Percentiles rank a stretch among this genome's conserved stretches.
phyloP scores from a whole-genome alignment of 2,329 filamentous ascomycete species.

The Westerdykella aurantiaca region DNA sequence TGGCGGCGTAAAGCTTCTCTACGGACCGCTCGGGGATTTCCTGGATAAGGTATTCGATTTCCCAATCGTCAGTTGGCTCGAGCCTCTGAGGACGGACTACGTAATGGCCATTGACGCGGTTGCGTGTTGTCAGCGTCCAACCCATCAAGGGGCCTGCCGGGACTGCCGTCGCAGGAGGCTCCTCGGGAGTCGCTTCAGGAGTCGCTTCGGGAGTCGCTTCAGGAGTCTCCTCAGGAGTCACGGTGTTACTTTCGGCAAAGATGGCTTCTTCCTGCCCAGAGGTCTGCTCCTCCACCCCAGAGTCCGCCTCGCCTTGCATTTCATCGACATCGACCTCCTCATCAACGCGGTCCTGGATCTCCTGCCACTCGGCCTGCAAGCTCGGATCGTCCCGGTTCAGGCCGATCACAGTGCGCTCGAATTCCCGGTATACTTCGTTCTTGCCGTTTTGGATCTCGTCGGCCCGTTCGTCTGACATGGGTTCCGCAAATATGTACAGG shows the following conservation, averaged over 20 bases:
- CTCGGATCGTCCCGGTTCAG: constrained; percentile 22
- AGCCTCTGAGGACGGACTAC: constrained; percentile 56
- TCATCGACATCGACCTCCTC: constrained; percentile 27
- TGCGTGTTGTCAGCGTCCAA: constrained; percentile 66
- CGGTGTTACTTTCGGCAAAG: not conserved
- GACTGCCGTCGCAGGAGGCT: not conserved
- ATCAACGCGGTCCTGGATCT: constrained; percentile 28
- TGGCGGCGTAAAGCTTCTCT: constrained; percentile 23
- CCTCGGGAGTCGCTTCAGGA: not conserved
- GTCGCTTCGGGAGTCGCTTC: constrained; percentile 1
- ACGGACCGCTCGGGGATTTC: constrained; percentile 41
- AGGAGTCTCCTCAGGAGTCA: not conserved
- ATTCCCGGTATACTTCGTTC: constrained; percentile 60
- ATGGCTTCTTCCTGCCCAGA: constrained; percentile 11
- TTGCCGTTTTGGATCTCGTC: constrained; percentile 65
- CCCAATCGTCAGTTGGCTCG: constrained; percentile 53
- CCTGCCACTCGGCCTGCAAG: constrained; percentile 28
- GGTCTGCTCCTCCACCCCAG: constrained; percentile 12
- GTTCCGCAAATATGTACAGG: constrained; percentile 88
- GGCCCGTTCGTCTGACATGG: constrained; percentile 68
- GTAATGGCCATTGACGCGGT: constrained; percentile 61
- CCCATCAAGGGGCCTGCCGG: constrained; percentile 49
- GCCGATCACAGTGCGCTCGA: constrained; percentile 58
- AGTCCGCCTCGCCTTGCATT: constrained; percentile 9
- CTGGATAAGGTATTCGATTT: constrained; percentile 69